Base-by-base conservation (phyloP, 2,329 filamentous ascomycete species). In the Cercospora sp. region DNA sequence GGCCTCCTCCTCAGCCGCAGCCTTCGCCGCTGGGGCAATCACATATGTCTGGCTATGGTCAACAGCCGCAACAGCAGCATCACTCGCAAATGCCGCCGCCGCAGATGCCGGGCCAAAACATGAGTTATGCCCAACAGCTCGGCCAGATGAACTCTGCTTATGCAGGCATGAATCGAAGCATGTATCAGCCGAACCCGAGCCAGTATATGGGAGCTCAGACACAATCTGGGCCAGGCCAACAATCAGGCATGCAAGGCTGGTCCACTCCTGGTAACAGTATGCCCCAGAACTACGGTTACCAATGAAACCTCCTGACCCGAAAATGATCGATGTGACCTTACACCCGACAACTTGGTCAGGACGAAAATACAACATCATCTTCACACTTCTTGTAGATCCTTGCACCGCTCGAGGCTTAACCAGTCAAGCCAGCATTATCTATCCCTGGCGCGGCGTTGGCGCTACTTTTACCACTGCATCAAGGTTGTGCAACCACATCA, bases 241-340 rank as follows among this genome's bases (percentile, higher is more conserved):
- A 85, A 71, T 81, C 82, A n/a, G 81, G 82, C 45, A 85, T 85
- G 83, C 83, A 83, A 70, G 82, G 82, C 51, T 85, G 83, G 83
- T 79, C 82, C 61, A 80, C 80, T 67, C 80, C 82, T 60, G 79
- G 74, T 58, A 74, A 76, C 49, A 65, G 32, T 32, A 81, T 80
- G 73, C 77, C 80, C 66, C 81, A 81, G 73, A 72, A 72, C 57
- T 72, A 72, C 65, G 66, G 66, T 63, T 72, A 72, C 64, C 71
- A 73, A 66, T 72, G 69, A 72, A 68, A 40, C 43, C 45, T 24
- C 51, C 32, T 55, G 51, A 51, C 24, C 13, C 34, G 13, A 21
- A 59, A n/a, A 13, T 16, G 30, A 5, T 26, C 61, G 55, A 63
- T 62, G 62, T 65, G 53, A 61, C 63, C 51, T 32, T 49, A 60